These are phyloP conservation scores for Dalechampia spathulata DNA, from an alignment of 441 rosid species.

Conservation along the genomic window DNA sequence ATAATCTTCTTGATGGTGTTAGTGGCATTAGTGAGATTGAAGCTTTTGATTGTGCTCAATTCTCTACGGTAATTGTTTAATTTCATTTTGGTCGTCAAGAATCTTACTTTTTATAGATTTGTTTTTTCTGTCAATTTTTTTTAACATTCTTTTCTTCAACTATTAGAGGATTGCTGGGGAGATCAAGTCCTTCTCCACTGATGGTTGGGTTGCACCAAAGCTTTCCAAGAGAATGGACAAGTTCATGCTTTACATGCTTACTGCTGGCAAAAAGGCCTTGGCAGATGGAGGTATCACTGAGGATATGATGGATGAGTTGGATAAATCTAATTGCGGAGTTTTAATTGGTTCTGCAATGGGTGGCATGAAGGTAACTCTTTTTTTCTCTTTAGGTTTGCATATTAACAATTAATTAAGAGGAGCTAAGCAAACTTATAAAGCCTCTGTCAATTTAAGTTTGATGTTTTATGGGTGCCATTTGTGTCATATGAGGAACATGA, in stretches of 20 bases:
- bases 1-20: slow-evolving; percentile 75
- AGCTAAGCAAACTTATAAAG: no score
- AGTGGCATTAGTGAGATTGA: slow-evolving; percentile 88
- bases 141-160: background rate
- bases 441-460: background rate
- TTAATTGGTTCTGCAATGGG: slow-evolving; percentile 88
- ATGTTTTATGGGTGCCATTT: background rate
- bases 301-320: slow-evolving; percentile 65
- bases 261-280: slow-evolving; percentile 96
- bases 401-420: no score
- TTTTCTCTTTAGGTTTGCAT: no score
- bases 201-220: slow-evolving; percentile 92
- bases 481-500: background rate
- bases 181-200: slow-evolving; percentile 82
- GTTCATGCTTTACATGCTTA: slow-evolving; percentile 92
- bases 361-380: slow-evolving; percentile 70
- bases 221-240: slow-evolving; percentile 95
- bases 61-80: slow-evolving; percentile 52
- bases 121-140: background rate
- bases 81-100: background rate
- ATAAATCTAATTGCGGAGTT: slow-evolving; percentile 73
- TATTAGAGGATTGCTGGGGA: slow-evolving; percentile 94
- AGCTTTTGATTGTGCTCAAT: slow-evolving; percentile 72
- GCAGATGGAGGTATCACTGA: slow-evolving; percentile 84
- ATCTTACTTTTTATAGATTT: slow-evolving; percentile 8